Conservation (phyloP, 2,329 filamentous ascomycete species). For the Botrytis squamosa region DNA sequence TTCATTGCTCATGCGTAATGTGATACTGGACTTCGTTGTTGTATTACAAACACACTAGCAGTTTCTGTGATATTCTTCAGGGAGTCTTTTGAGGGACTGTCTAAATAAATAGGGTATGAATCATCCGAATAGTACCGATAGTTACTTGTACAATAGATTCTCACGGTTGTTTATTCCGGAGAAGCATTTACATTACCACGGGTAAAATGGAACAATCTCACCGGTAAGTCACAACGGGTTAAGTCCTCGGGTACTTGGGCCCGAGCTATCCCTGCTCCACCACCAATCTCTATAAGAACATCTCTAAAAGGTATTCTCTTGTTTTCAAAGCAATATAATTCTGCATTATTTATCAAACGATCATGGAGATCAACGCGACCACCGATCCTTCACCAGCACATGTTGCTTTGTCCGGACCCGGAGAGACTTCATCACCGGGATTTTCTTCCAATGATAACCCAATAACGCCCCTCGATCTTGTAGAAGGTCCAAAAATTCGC, state of each 20-base stretch:
- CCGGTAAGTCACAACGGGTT: not conserved
- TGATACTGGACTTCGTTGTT: not conserved
- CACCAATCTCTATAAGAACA: not conserved
- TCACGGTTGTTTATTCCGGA: not conserved
- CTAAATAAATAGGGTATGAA: not conserved
- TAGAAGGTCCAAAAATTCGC: conserved; percentile 29
- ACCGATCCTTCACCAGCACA: not conserved
- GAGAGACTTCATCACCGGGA: not conserved
- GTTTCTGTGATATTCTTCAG: not conserved
- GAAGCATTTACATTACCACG: not conserved
- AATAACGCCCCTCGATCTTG: conserved; percentile 26
- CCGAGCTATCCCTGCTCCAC: not conserved
- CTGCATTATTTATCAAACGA: not conserved
- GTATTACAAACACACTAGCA: not conserved
- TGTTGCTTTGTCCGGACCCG: not conserved
- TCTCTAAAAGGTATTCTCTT: not conserved
- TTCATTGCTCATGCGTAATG: not conserved
- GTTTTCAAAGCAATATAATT: not conserved
- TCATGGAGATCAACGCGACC: not conserved
- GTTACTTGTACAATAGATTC: not conserved
- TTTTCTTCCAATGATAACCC: not conserved
- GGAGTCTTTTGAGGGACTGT: not conserved
- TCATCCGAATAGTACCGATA: not conserved
- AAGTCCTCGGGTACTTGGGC: not conserved
- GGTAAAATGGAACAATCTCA: not conserved